phyloP scores from a whole-genome alignment of 257 asterid genomes.

The Primulina eburnea region DNA sequence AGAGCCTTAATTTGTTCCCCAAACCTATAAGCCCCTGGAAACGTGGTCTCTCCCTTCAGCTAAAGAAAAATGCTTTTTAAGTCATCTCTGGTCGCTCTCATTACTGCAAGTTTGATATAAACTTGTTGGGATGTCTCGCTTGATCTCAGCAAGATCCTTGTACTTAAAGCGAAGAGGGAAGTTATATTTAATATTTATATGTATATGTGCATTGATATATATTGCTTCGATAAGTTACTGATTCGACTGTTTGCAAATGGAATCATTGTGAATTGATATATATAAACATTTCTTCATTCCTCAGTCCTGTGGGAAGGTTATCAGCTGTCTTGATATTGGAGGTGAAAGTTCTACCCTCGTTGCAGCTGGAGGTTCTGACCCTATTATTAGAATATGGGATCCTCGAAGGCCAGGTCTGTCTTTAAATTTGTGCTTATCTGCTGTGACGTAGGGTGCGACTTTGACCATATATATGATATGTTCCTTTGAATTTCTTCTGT shows the following conservation, averaged over 20 bases:
- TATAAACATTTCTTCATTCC: constrained; percentile 9
- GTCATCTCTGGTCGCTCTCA: not conserved
- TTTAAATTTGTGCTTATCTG: constrained; percentile 1
- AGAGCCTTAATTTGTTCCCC: constrained; percentile 5
- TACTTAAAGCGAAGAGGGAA: not conserved
- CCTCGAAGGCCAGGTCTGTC: constrained; percentile 94
- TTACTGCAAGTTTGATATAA: not conserved
- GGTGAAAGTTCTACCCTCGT: constrained; percentile 91
- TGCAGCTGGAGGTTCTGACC: constrained; percentile 86
- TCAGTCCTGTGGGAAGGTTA: constrained; percentile 74
- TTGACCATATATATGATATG: not conserved
- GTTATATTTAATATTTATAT: too few relatives aligned
- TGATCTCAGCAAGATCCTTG: not conserved
- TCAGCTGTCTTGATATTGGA: constrained; percentile 85
- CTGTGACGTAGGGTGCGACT: not conserved
- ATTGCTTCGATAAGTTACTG: not conserved
- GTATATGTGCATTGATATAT: not conserved
- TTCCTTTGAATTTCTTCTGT: constrained; percentile 18
- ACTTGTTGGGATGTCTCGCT: not conserved
- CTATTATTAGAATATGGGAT: constrained; percentile 91
- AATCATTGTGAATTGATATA: constrained; percentile 9
- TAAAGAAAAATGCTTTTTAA: constrained; percentile 9
- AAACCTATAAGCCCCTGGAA: not conserved
- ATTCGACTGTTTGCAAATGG: constrained; percentile 6
- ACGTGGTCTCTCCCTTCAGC: constrained; percentile 19